phyloP scores from a whole-genome alignment of 225 moss, liverwort and hornwort genomes.

The Polytrichum commune region DNA sequence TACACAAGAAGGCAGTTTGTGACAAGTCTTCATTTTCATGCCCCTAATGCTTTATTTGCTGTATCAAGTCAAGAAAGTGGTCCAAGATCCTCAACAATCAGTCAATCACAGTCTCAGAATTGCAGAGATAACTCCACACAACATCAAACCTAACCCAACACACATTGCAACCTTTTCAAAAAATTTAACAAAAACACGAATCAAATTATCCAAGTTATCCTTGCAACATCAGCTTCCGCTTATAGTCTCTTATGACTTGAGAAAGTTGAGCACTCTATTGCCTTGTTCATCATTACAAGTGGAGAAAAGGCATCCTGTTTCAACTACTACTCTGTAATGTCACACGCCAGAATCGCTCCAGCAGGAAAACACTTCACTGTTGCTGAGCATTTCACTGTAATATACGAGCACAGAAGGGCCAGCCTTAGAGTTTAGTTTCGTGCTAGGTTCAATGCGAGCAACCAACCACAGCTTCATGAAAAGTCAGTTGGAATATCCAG shows the following conservation, averaged over 20 bases:
- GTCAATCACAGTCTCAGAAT: constrained; percentile 46
- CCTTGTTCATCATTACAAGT: constrained; percentile 60
- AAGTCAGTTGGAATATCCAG: constrained; percentile 3
- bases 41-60: no score
- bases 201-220: constrained; percentile 29
- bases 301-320: constrained; percentile 48
- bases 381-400: constrained; percentile 66
- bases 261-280: constrained; percentile 57
- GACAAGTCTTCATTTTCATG: no score
- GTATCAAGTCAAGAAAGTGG: constrained; percentile 28
- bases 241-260: constrained; percentile 56
- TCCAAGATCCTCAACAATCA: constrained; percentile 30
- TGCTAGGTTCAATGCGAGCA: constrained; percentile 39
- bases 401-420: constrained; percentile 63
- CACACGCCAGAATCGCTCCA: constrained; percentile 70
- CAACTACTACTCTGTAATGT: constrained; percentile 58
- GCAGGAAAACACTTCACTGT: constrained; percentile 60
- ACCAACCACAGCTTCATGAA: constrained; percentile 33
- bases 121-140: constrained; percentile 43
- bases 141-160: constrained; percentile 13
- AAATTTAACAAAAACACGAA: constrained; percentile 39
- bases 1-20: no score
- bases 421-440: constrained; percentile 54
- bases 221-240: constrained; percentile 43
- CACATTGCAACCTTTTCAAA: background rate